A percentile compares a stretch with the other conserved stretches of the same genome.
Conservation (phyloP, 768 basidiomycete genomes). For the Mycena albidolilacea region DNA sequence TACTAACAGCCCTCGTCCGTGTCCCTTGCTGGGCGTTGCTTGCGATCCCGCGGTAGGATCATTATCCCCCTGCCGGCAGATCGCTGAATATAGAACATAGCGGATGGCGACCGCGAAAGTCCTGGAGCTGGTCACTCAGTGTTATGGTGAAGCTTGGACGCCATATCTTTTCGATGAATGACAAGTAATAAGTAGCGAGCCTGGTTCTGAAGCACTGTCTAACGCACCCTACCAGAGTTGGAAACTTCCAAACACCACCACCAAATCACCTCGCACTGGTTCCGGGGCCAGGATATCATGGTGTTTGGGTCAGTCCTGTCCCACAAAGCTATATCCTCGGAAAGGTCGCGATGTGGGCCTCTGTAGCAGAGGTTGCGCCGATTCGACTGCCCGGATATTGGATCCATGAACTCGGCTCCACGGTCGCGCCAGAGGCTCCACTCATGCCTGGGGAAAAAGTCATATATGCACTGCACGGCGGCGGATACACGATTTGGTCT, state of each 20-base stretch:
- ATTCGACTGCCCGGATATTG: constrained; percentile 70
- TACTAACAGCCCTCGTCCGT: constrained; percentile 58
- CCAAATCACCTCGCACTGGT: constrained; percentile 60
- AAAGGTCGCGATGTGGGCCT: constrained; percentile 58
- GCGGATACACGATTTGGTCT: constrained; percentile 67
- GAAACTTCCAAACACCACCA: constrained; percentile 43
- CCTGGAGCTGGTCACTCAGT: constrained; percentile 61
- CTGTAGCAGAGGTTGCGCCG: constrained; percentile 55
- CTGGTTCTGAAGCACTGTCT: too few relatives aligned
- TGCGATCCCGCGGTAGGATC: constrained; percentile 52
- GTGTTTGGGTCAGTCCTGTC: constrained; percentile 65
- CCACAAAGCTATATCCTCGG: constrained; percentile 59
- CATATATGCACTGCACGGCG: constrained; percentile 73
- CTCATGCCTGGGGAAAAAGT: constrained; percentile 68
- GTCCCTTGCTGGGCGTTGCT: constrained; percentile 65
- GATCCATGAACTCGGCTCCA: constrained; percentile 59
- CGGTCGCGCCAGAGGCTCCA: constrained; percentile 51
- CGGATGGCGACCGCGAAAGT: constrained; percentile 58
- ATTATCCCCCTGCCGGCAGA: too few relatives aligned
- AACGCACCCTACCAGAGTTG: constrained; percentile 47
- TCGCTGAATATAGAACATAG: constrained; percentile 38
- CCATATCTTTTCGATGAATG: constrained; percentile 35
- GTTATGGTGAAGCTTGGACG: constrained; percentile 56
- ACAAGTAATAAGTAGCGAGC: neutral
- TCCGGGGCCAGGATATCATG: constrained; percentile 56